A percentile compares a stretch with the other conserved stretches of the same genome.
phyloP scores from a whole-genome alignment of 176 grass and related monocot species.

The barley (Hordeum vulgare) region MorexV3_pseudomolecules_assembly NC_058519.1:17329433-17329932 shows the following conservation, averaged over 20 bases:
- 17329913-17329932: conserved; percentile 63
- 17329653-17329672: no score
- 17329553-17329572: background rate
- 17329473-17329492: no score
- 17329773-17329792: conserved; percentile 86
- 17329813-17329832: conserved; percentile 50
- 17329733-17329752: conserved; percentile 85
- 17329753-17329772: conserved; percentile 86
- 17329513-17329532: no score
- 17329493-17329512: no score
- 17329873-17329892: conserved; percentile 49
- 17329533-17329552: no score
- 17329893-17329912: conserved; percentile 46
- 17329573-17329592: background rate
- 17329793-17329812: conserved; percentile 36
- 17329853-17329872: conserved; percentile 73
- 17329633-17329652: no score
- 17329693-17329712: background rate
- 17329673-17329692: no score
- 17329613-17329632: no score
- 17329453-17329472: no score
- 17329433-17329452: no score
- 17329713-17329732: conserved; percentile 91
- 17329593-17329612: background rate
- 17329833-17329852: conserved; percentile 72